Percentiles rank a stretch among this genome's conserved stretches.
These are phyloP conservation scores for Pleurotus tuoliensis DNA, from an alignment of 768 basidiomycete genomes.

Conservation along the genomic window DNA sequence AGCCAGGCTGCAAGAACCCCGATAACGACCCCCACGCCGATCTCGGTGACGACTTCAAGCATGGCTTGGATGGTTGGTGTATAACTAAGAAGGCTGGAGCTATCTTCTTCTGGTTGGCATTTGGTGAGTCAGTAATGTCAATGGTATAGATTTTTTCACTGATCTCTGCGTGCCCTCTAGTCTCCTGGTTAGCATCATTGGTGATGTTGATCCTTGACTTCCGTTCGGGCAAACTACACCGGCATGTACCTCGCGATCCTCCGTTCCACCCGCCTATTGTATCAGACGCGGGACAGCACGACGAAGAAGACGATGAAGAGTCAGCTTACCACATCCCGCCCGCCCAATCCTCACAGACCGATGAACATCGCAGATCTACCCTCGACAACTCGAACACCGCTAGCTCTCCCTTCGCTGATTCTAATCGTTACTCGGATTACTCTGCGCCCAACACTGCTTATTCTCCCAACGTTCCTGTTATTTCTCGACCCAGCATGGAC, in stretches of 20 bases:
- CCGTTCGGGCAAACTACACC: slow-evolving; percentile 64
- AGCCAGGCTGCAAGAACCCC: slow-evolving; percentile 85
- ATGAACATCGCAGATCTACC: slow-evolving; percentile 12
- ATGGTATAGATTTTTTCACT: background rate
- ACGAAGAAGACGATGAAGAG: slow-evolving; percentile 57
- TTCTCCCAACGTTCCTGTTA: slow-evolving; percentile 24
- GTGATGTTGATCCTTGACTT: slow-evolving; percentile 68
- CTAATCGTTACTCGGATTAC: slow-evolving; percentile 43
- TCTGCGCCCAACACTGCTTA: slow-evolving; percentile 23
- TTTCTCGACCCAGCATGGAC: slow-evolving; percentile 69
- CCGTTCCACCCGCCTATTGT: slow-evolving; percentile 64
- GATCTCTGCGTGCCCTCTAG: slow-evolving; percentile 29
- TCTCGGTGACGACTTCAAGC: slow-evolving; percentile 61
- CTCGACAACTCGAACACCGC: slow-evolving; percentile 26
- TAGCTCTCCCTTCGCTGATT: slow-evolving; percentile 51
- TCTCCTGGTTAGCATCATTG: slow-evolving; percentile 71
- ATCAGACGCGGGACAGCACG: slow-evolving; percentile 45
- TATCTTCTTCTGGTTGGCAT: slow-evolving; percentile 86
- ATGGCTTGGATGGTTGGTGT: slow-evolving; percentile 78
- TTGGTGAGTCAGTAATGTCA: slow-evolving; percentile 43
- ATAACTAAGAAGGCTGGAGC: slow-evolving; percentile 87
- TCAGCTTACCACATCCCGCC: slow-evolving; percentile 40
- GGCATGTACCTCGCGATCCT: slow-evolving; percentile 55
- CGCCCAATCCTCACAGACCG: slow-evolving; percentile 31
- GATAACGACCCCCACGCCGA: slow-evolving; percentile 75